A percentile compares a stretch with the other conserved stretches of the same genome.
phyloP scores from a whole-genome alignment of 164 flowering plant genomes.

The Kingdonia uniflora region DNA sequence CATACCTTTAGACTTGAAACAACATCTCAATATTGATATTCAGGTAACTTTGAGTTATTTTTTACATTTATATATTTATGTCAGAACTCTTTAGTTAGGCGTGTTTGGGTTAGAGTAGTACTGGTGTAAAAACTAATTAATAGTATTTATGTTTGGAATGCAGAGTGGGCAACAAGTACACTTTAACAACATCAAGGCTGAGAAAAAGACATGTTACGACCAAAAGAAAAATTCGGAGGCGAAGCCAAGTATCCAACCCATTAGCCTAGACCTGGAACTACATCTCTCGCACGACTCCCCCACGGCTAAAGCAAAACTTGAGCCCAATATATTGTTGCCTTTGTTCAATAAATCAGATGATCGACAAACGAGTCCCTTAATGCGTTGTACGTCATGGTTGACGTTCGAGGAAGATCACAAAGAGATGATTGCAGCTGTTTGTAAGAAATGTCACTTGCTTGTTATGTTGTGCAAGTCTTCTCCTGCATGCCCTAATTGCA shows the following conservation, averaged over 20 bases:
- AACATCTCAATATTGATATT: conserved; percentile 65
- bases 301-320: conserved; percentile 3
- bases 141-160: neutral
- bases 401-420: conserved; percentile 30
- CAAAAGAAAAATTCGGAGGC: conserved; percentile 37
- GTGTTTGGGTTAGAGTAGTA: too few relatives aligned
- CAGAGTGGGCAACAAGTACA: conserved; percentile 78
- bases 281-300: conserved; percentile 39
- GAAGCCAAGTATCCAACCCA: conserved; percentile 14
- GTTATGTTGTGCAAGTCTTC: conserved; percentile 81
- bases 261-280: conserved; percentile 77
- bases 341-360: conserved; percentile 1
- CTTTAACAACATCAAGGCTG: conserved; percentile 67
- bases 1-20: conserved; percentile 67
- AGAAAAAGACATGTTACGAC: conserved; percentile 45
- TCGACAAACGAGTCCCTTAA: neutral
- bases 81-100: neutral
- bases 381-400: conserved; percentile 32
- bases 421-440: conserved; percentile 80
- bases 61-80: too few relatives aligned
- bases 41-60: conserved; percentile 33
- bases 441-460: conserved; percentile 77
- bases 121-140: too few relatives aligned
- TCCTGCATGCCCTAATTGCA: conserved; percentile 88
- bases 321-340: neutral